Evolutionary conservation across 371 early-diverging fungal species (phyloP).

Genomic region (Mortierella sp.): DNA sequence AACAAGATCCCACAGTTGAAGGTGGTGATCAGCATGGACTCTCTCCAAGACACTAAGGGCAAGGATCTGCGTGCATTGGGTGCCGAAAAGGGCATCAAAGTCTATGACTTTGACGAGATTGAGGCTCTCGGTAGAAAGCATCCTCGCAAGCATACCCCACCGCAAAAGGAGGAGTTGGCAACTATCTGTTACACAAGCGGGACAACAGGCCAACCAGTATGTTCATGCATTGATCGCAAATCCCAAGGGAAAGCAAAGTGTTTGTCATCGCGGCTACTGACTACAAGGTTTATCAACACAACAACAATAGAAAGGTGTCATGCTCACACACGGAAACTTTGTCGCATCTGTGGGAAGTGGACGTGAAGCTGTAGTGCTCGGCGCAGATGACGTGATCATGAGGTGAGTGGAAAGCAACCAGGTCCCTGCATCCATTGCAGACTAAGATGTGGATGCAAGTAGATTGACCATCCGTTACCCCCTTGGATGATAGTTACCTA

Average conservation of each 20-base stretch:
- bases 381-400: constrained; percentile 34
- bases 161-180: constrained; percentile 32
- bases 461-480: constrained; percentile 24
- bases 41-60: constrained; percentile 55
- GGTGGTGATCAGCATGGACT: constrained; percentile 81
- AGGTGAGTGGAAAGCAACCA: constrained; percentile 9
- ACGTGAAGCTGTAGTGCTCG: constrained; percentile 20
- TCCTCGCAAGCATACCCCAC: constrained; percentile 56
- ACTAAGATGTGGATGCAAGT: too few species aligned
- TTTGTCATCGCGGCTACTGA: neutral
- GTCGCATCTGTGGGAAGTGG: constrained; percentile 42
- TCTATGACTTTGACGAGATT: constrained; percentile 68
- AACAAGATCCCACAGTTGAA: constrained; percentile 69
- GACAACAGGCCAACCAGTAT: constrained; percentile 80
- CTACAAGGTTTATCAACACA: neutral
- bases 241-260: too few species aligned
- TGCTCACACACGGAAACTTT: constrained; percentile 67
- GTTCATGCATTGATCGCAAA: constrained; percentile 62
- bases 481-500: constrained; percentile 74
- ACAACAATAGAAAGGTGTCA: constrained; percentile 58
- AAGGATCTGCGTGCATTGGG: constrained; percentile 57
- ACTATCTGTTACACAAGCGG: constrained; percentile 94
- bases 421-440: too few species aligned
- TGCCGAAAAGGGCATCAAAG: constrained; percentile 54
- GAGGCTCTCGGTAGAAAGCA: constrained; percentile 70